Conservation (phyloP, 345 rosid genomes). For the Gossypium raimondii region DNA sequence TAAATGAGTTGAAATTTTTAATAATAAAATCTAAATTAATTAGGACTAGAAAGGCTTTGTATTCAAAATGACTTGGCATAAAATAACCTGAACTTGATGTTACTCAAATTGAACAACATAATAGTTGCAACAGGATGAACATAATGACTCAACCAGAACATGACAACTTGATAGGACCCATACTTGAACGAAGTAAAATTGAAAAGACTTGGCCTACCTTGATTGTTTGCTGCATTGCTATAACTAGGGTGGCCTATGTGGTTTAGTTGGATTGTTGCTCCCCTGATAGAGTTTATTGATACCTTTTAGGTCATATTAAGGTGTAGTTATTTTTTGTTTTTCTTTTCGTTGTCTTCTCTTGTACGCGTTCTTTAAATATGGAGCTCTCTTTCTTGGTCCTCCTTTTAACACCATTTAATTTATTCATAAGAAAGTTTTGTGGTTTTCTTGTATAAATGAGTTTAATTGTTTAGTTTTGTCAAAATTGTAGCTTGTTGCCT, state of each 20-base stretch:
- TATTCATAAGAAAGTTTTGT: neutral
- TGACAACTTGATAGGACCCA: neutral
- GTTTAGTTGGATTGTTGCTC: neutral
- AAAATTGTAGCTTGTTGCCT: neutral
- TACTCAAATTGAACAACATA: neutral
- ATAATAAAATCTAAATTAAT: neutral
- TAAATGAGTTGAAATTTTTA: neutral
- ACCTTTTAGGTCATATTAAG: neutral
- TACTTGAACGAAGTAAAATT: neutral
- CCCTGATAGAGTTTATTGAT: neutral
- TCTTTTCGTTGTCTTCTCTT: neutral
- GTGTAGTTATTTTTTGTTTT: neutral
- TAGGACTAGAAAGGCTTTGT: neutral
- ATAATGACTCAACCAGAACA: neutral
- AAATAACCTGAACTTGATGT: neutral
- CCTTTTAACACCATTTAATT: neutral
- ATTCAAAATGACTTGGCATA: neutral
- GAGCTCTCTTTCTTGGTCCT: neutral
- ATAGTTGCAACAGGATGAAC: neutral
- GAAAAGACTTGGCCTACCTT: neutral
- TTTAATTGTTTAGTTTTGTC: neutral
- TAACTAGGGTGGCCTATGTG: neutral
- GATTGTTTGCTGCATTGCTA: neutral
- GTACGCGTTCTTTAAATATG: neutral
- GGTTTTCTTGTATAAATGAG: neutral